Evolutionary conservation across 345 rosid genomes (phyloP).

Genomic region (Populus euphratica): DNA sequence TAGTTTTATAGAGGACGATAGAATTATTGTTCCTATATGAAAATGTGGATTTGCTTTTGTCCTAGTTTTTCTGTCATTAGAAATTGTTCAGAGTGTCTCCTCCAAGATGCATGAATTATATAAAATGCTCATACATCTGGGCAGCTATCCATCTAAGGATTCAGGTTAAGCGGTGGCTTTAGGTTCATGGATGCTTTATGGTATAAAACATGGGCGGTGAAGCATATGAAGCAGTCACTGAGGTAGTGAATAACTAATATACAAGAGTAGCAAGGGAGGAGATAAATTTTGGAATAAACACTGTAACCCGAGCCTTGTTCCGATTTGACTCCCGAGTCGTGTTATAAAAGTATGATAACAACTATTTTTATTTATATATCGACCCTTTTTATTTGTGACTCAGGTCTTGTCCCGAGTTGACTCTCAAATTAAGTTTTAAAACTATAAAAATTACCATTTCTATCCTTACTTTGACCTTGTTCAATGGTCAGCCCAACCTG

Average conservation of each 20-base stretch:
- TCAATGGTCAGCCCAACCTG: too few species aligned
- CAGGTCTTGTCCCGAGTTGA: too few species aligned
- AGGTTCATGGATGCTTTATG: not conserved
- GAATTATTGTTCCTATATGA: not conserved
- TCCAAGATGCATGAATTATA: not conserved
- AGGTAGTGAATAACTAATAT: not conserved
- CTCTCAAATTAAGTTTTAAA: too few species aligned
- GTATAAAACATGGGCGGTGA: not conserved
- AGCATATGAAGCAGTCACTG: not conserved
- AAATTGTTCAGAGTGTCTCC: too few species aligned
- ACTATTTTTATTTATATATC: too few species aligned
- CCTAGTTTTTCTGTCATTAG: not conserved
- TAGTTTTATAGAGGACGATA: not conserved
- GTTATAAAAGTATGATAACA: too few species aligned
- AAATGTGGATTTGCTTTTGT: not conserved
- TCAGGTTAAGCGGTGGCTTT: not conserved
- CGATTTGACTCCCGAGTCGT: rapidly evolving
- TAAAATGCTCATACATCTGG: not conserved
- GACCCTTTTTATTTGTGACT: too few species aligned
- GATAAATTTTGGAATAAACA: not conserved
- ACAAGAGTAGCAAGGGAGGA: not conserved
- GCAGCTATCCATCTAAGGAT: not conserved
- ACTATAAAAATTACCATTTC: rapidly evolving
- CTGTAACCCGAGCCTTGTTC: too few species aligned
- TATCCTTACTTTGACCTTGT: too few species aligned